These are phyloP conservation scores for Aspergillus felis DNA, from an alignment of 2,329 filamentous ascomycete species.

Conservation along the genomic window DNA sequence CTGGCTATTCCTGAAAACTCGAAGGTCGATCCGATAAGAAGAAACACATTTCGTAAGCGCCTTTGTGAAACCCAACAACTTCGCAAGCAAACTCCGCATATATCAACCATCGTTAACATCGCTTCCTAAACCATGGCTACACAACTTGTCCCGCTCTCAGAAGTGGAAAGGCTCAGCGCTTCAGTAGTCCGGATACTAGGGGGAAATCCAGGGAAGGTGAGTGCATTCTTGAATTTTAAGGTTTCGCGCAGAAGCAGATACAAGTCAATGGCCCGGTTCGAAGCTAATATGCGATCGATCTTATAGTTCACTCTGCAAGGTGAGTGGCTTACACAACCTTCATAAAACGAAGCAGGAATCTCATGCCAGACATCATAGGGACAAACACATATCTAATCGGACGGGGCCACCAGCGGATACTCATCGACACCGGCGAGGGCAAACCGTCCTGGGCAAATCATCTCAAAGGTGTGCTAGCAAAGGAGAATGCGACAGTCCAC, in stretches of 20 bases:
- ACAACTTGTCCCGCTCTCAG: slow-evolving; percentile 62
- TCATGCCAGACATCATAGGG: slow-evolving; percentile 39
- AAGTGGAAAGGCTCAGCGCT: slow-evolving; percentile 73
- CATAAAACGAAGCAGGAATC: not conserved
- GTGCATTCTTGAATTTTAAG: not conserved
- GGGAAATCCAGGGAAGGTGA: slow-evolving; percentile 81
- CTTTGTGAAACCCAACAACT: not conserved
- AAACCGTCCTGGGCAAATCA: slow-evolving; percentile 66
- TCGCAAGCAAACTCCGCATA: not conserved
- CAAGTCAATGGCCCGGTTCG: not conserved
- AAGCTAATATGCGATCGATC: not conserved
- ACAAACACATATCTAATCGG: slow-evolving; percentile 96
- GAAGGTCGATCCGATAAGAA: not conserved
- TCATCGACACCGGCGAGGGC: slow-evolving; percentile 90
- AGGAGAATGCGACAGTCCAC: slow-evolving; percentile 67
- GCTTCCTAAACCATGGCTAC: slow-evolving; percentile 49
- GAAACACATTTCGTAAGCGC: not conserved
- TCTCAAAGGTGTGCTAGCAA: slow-evolving; percentile 60
- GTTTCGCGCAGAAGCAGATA: not conserved
- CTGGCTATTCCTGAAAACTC: not conserved
- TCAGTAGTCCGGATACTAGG: slow-evolving; percentile 79
- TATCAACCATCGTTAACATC: not conserved
- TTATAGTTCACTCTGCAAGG: slow-evolving; percentile 58
- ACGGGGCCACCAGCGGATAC: slow-evolving; percentile 65
- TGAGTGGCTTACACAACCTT: slow-evolving; percentile 10